phyloP scores from a whole-genome alignment of 495 filamentous ascomycete species.

The Penicillium tannophilum region DNA sequence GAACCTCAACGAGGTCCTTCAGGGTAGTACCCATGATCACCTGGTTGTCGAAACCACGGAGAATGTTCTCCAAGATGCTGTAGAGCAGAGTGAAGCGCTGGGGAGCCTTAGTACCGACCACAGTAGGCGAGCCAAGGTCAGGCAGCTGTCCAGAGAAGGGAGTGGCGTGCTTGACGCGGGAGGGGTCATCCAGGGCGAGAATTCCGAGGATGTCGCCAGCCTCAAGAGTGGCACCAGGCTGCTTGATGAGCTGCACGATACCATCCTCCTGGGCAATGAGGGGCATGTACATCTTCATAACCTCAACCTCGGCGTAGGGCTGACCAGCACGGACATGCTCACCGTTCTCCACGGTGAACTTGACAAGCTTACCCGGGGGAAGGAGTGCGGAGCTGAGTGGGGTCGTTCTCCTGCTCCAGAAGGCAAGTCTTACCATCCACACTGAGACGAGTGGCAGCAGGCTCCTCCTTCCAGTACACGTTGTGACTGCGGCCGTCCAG shows the following conservation, averaged over 20 bases:
- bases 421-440: conserved; percentile 98
- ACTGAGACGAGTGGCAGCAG: conserved; percentile 89
- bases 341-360: conserved; percentile 96
- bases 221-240: conserved; percentile 95
- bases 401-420: conserved; percentile 98
- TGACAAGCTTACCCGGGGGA: conserved; percentile 98
- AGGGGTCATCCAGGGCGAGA: conserved; percentile 91
- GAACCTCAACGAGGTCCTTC: conserved; percentile 85
- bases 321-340: conserved; percentile 93
- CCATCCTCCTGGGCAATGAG: conserved; percentile 96
- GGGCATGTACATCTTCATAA: conserved; percentile 99
- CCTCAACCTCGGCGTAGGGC: conserved; percentile 95
- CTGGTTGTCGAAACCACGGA: conserved; percentile 95
- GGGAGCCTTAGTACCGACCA: conserved; percentile 88
- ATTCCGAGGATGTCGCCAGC: conserved; percentile 99
- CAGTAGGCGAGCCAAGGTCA: conserved; percentile 78
- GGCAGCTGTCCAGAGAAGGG: conserved; percentile 94
- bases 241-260: conserved; percentile 97
- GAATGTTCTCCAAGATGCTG: conserved; percentile 82
- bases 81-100: conserved; percentile 80
- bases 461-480: conserved; percentile 99
- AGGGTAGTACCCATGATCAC: conserved; percentile 89
- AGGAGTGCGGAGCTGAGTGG: conserved; percentile 92
- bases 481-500: conserved; percentile 92
- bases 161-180: conserved; percentile 94